A percentile compares a stretch with the other conserved stretches of the same genome.
phyloP scores from a whole-genome alignment of 2,329 filamentous ascomycete species.

The Leptographium radiaticola region DNA sequence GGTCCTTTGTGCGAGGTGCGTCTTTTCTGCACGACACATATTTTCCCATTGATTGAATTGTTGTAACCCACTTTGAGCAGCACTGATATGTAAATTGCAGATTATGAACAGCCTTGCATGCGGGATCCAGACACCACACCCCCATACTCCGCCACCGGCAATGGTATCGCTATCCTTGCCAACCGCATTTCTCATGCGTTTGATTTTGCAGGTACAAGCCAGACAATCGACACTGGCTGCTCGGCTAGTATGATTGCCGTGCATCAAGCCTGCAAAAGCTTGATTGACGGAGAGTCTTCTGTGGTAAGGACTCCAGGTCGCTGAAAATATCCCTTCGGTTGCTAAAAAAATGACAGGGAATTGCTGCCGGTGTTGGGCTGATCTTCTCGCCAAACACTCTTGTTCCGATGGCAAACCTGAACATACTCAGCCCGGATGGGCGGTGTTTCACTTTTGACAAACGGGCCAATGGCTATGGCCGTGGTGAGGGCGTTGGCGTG shows the following conservation, averaged over 20 bases:
- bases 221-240: slow-evolving; percentile 47
- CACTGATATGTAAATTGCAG: slow-evolving; percentile 15
- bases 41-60: neutral
- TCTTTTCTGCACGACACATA: slow-evolving; percentile 1
- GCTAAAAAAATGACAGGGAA: slow-evolving; percentile 21
- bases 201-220: slow-evolving; percentile 40
- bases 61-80: neutral
- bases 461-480: slow-evolving; percentile 49
- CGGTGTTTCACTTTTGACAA: slow-evolving; percentile 41
- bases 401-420: slow-evolving; percentile 41
- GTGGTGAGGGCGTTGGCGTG: slow-evolving; percentile 49
- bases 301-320: slow-evolving; percentile 15
- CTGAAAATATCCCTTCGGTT: neutral
- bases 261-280: slow-evolving; percentile 36
- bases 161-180: slow-evolving; percentile 37
- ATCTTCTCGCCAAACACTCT: slow-evolving; percentile 43
- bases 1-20: slow-evolving; percentile 36
- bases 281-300: slow-evolving; percentile 30
- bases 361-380: slow-evolving; percentile 37
- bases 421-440: slow-evolving; percentile 38
- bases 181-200: slow-evolving; percentile 44
- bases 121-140: slow-evolving; percentile 36
- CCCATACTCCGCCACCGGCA: slow-evolving; percentile 39
- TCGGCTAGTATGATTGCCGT: slow-evolving; percentile 41
- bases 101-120: slow-evolving; percentile 37